phyloP scores from a whole-genome alignment of 495 filamentous ascomycete species.

The Bathelium albidoporum region DNA sequence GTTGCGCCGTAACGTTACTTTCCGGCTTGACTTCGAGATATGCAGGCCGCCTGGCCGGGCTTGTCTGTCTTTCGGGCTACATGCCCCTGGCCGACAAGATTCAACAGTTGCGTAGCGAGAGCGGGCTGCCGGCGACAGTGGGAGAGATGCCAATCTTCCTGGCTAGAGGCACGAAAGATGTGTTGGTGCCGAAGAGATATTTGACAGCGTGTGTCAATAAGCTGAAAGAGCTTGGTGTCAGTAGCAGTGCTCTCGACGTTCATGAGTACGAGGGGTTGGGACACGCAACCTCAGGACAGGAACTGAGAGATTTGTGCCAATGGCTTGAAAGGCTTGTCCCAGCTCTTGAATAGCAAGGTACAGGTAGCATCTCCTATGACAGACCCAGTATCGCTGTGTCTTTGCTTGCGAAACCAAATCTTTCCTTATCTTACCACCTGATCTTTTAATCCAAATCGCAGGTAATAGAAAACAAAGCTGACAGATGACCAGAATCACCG shows the following conservation, averaged over 20 bases:
- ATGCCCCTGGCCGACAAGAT: slow-evolving; percentile 27
- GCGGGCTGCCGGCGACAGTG: slow-evolving; percentile 18
- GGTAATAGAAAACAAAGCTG: too few species aligned
- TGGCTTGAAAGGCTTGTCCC: slow-evolving; percentile 27
- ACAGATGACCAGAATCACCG: too few species aligned
- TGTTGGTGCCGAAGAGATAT: slow-evolving; percentile 25
- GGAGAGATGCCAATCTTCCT: slow-evolving; percentile 27
- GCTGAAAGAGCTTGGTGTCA: slow-evolving; percentile 21
- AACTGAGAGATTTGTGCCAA: slow-evolving; percentile 24
- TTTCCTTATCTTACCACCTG: too few species aligned
- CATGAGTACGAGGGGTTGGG: slow-evolving; percentile 30
- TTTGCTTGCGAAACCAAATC: too few species aligned
- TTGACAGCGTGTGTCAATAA: slow-evolving; percentile 22
- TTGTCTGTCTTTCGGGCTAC: slow-evolving; percentile 35
- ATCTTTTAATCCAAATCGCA: too few species aligned
- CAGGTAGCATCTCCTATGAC: too few species aligned
- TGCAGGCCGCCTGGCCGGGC: slow-evolving; percentile 27
- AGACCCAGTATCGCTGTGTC: too few species aligned
- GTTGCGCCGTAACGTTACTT: slow-evolving; percentile 32
- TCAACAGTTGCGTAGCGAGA: slow-evolving; percentile 18
- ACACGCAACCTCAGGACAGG: slow-evolving; percentile 19
- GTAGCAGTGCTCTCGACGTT: slow-evolving; percentile 16
- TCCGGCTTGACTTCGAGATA: slow-evolving; percentile 29
- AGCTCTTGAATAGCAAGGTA: slow-evolving; percentile 16
- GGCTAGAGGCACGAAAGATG: slow-evolving; percentile 24